Percentiles rank a stretch among this genome's conserved stretches.
Conservation (phyloP, 1,284 basidiomycete species). For the Boletus smithii region DNA sequence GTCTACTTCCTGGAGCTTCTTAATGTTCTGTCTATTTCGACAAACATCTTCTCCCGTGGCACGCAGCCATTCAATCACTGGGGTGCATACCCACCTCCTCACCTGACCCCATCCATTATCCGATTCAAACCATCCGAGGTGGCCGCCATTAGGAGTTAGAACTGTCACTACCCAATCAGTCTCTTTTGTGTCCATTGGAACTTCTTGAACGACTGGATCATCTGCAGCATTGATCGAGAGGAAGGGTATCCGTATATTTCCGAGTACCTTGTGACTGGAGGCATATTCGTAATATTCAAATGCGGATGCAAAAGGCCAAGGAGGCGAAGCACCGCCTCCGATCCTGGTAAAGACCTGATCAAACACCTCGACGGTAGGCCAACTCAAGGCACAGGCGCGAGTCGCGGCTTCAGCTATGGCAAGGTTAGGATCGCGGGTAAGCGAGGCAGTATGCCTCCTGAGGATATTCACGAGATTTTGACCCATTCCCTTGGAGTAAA, state of each 20-base stretch:
- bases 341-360: constrained; percentile 69
- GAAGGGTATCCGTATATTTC: constrained; percentile 63
- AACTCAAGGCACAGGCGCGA: constrained; percentile 44
- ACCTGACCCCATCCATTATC: constrained; percentile 42
- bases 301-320: constrained; percentile 77
- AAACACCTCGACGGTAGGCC: constrained; percentile 58
- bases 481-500: constrained; percentile 86
- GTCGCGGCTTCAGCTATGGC: constrained; percentile 48
- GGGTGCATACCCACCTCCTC: constrained; percentile 67
- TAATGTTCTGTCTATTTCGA: constrained; percentile 31
- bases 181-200: constrained; percentile 56
- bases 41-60: constrained; percentile 55
- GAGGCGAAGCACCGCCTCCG: constrained; percentile 75
- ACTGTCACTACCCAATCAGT: constrained; percentile 70
- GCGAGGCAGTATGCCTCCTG: constrained; percentile 52
- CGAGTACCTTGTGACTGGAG: constrained; percentile 51
- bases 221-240: constrained; percentile 87
- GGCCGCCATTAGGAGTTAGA: constrained; percentile 81
- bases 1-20: constrained; percentile 44
- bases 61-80: constrained; percentile 73
- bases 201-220: constrained; percentile 79
- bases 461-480: constrained; percentile 71
- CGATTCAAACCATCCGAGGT: constrained; percentile 91
- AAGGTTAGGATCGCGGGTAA: constrained; percentile 52
- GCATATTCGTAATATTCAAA: constrained; percentile 83